phyloP scores from a whole-genome alignment of 768 basidiomycete species.

The Mycena epipterygia region DNA sequence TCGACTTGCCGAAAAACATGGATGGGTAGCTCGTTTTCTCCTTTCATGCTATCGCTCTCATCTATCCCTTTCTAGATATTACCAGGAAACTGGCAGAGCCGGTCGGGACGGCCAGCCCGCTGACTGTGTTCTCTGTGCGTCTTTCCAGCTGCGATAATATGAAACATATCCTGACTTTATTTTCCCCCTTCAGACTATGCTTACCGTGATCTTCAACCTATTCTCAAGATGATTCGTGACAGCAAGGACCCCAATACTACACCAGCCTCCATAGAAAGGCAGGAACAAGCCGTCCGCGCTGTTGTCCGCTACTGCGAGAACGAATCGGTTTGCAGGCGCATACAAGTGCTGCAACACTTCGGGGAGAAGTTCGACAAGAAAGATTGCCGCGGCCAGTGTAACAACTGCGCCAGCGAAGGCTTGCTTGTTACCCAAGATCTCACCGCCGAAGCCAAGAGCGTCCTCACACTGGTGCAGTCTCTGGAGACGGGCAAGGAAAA shows the following conservation, averaged over 20 bases:
- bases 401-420: conserved; percentile 79
- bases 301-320: conserved; percentile 89
- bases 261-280: conserved; percentile 73
- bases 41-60: neutral
- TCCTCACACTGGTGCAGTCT: conserved; percentile 69
- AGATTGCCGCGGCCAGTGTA: conserved; percentile 80
- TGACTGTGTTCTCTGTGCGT: conserved; percentile 89
- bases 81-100: conserved; percentile 97
- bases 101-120: conserved; percentile 91
- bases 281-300: conserved; percentile 71
- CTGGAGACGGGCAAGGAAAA: conserved; percentile 60
- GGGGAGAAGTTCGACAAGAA: conserved; percentile 81
- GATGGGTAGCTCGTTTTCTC: conserved; percentile 71
- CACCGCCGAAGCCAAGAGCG: conserved; percentile 66
- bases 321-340: conserved; percentile 87
- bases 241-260: conserved; percentile 59
- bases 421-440: conserved; percentile 68
- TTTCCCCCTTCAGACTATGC: conserved; percentile 78
- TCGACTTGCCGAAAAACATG: conserved; percentile 83
- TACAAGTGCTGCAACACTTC: conserved; percentile 91
- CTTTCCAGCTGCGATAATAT: neutral
- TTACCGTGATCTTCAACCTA: conserved; percentile 67
- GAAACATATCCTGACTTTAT: conserved; percentile 4
- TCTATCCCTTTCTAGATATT: conserved; percentile 66
- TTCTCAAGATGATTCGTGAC: conserved; percentile 74